Conservation (phyloP, 192 early-diverging fungal genomes). For the Irineochytrium annulatum region DNA sequence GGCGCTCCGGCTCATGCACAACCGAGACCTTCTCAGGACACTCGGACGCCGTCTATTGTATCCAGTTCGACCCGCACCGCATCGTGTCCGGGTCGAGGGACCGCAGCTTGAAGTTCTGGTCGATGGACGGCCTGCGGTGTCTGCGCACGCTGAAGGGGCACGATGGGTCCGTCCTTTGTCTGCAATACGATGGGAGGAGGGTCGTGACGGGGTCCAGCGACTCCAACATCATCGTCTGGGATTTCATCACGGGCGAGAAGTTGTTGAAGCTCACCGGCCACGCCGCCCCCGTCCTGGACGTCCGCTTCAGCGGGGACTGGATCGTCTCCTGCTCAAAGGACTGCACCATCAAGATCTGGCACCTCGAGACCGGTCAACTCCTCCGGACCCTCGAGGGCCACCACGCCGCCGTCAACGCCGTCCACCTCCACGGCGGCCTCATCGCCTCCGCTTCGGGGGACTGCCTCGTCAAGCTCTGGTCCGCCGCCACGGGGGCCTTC, state of each 20-base stretch:
- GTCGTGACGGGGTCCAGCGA: slow-evolving; percentile 53
- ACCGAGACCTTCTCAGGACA: slow-evolving; percentile 39
- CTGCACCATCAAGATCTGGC: slow-evolving; percentile 86
- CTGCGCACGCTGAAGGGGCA: slow-evolving; percentile 36
- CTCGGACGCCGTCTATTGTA: slow-evolving; percentile 53
- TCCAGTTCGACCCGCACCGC: slow-evolving; percentile 43
- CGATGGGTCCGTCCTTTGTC: slow-evolving; percentile 48
- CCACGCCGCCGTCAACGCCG: slow-evolving; percentile 90
- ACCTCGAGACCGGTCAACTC: slow-evolving; percentile 50
- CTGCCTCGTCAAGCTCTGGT: slow-evolving; percentile 72
- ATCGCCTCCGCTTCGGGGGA: slow-evolving; percentile 72
- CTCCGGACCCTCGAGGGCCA: slow-evolving; percentile 73
- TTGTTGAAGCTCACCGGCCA: slow-evolving; percentile 67
- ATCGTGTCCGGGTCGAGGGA: slow-evolving; percentile 48
- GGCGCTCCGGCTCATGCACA: slow-evolving; percentile 30
- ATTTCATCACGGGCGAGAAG: slow-evolving; percentile 45
- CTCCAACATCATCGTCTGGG: slow-evolving; percentile 49
- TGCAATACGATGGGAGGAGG: slow-evolving; percentile 46
- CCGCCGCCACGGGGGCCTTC: slow-evolving; percentile 34
- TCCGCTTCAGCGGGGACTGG: slow-evolving; percentile 69
- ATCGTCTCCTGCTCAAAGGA: slow-evolving; percentile 93
- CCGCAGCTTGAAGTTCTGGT: slow-evolving; percentile 45
- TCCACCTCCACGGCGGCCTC: slow-evolving; percentile 66
- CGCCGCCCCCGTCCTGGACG: slow-evolving; percentile 74
- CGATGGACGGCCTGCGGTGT: slow-evolving; percentile 24